Conservation (phyloP, 2,329 filamentous ascomycete genomes). For the Colletotrichum noveboracense region DNA sequence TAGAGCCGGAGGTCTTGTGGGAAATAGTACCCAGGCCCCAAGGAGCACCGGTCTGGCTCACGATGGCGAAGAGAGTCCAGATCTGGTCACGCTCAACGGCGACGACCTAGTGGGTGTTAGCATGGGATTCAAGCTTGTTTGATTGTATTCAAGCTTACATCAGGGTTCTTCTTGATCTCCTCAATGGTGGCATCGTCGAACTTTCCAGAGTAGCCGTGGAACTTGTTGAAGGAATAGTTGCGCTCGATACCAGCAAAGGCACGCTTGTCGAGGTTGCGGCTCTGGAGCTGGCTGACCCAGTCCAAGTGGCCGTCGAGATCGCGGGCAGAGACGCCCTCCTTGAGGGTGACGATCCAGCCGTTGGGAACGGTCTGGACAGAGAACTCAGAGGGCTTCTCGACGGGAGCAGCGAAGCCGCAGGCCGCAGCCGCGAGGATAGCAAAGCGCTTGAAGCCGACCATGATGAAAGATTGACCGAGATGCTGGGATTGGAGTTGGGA, state of each 20-base stretch:
- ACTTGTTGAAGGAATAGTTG: slow-evolving; percentile 30
- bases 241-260: slow-evolving; percentile 15
- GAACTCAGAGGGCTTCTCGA: background rate
- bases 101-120: slow-evolving; percentile 31
- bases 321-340: slow-evolving; percentile 33
- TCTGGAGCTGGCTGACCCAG: slow-evolving; percentile 34
- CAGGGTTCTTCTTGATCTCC: slow-evolving; percentile 40
- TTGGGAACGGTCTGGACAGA: slow-evolving; percentile 32
- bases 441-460: slow-evolving; percentile 23
- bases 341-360: slow-evolving; percentile 53
- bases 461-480: background rate
- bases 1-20: slow-evolving; percentile 36
- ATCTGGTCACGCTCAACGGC: slow-evolving; percentile 36
- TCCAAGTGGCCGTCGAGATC: slow-evolving; percentile 31
- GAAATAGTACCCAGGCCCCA: slow-evolving; percentile 55
- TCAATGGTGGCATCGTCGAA: slow-evolving; percentile 47
- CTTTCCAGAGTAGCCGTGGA: slow-evolving; percentile 48
- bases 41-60: slow-evolving; percentile 38
- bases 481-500: background rate
- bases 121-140: background rate
- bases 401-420: slow-evolving; percentile 16
- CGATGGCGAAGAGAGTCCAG: slow-evolving; percentile 26
- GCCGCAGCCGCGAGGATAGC: slow-evolving; percentile 21
- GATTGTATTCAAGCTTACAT: slow-evolving; percentile 34
- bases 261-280: slow-evolving; percentile 36